phyloP scores from a whole-genome alignment of 1,284 basidiomycete genomes.

The Malassezia arunalokei region DNA sequence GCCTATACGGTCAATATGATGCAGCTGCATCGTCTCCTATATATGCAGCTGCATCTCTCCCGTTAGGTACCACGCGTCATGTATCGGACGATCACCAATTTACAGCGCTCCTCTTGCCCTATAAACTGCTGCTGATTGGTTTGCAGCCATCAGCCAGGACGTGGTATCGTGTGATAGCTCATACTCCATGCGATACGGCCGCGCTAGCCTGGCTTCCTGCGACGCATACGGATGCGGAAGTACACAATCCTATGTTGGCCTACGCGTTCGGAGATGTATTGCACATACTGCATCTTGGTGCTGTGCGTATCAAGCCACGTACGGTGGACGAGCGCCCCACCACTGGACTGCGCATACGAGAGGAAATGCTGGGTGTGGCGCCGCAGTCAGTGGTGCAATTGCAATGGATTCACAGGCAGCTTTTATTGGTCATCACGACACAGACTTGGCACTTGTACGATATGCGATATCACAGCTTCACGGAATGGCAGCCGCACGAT shows the following conservation, averaged over 20 bases:
- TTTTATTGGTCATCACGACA: conserved; percentile 17
- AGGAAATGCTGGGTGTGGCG: conserved; percentile 38
- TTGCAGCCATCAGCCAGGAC: conserved; percentile 82
- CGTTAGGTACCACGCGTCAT: conserved; percentile 65
- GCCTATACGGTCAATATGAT: conserved; percentile 76
- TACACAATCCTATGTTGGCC: conserved; percentile 25
- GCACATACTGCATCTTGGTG: conserved; percentile 22
- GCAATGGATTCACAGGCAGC: conserved; percentile 48
- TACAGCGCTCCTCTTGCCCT: conserved; percentile 72
- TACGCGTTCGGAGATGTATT: conserved; percentile 28
- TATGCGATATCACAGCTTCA: conserved; percentile 9
- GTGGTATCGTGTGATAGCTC: conserved; percentile 54
- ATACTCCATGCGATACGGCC: conserved; percentile 7
- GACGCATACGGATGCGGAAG: conserved; percentile 17
- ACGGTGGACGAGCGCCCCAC: neutral
- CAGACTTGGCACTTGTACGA: conserved; percentile 17
- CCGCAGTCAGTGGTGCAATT: conserved; percentile 46
- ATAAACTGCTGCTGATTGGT: conserved; percentile 83
- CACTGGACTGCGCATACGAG: conserved; percentile 12
- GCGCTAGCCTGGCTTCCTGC: conserved; percentile 37
- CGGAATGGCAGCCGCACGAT: conserved; percentile 20
- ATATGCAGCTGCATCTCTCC: conserved; percentile 67
- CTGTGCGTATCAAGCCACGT: conserved; percentile 7
- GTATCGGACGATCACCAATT: conserved; percentile 71
- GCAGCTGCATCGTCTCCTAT: conserved; percentile 46